Evolutionary conservation across 2,329 filamentous ascomycete species (phyloP), one percentile per base, ranked within the genome.

Genomic region (Fusarium solani-melongenae): DNA sequence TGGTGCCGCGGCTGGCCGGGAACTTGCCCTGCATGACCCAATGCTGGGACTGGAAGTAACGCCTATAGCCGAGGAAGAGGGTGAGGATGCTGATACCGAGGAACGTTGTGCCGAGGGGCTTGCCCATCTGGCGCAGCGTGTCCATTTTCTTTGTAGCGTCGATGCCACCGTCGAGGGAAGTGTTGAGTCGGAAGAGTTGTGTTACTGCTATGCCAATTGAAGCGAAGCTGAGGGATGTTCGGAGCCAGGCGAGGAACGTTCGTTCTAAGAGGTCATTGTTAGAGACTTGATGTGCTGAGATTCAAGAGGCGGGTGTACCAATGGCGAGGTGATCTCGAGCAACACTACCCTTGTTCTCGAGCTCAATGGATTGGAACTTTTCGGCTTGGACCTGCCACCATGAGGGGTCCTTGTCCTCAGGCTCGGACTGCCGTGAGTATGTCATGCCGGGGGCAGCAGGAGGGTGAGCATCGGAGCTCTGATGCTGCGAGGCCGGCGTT

Each of bases 261-360:
- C 94, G 89, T 83, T 96, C 94, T 95, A 74, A 17, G 36, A 27
- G 5, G 11, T 8, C n/a, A 17, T 22, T 27, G 17, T 76, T 44
- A 77, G 69, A 9, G 49, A n/a, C 4, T 8, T 20, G 38, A 11
- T 36, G 44, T 5, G n/a, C 33, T 10, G 27, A 15, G 22, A 11
- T 12, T 53, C 17, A 59, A 49, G 34, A 36, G 53, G 31, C n/a
- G 12, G 31, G 20, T 1, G 14, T 56, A 95, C 93, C 93, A 57
- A 96, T 84, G 24, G 94, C 94, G 64, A 96, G 84, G 83, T 96
- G 94, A 82, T 96, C 94, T 77, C 94, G 86, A 12, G 94, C 94
- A 41, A 96, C 93, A 79, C 92, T 94, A 41, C 94, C 94, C 82
- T 94, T 96, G 79, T 96, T 96, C 82, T 96, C 94, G 69, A 96